Conservation (phyloP, 495 filamentous ascomycete species). For the Cercophora scortea region DNA sequence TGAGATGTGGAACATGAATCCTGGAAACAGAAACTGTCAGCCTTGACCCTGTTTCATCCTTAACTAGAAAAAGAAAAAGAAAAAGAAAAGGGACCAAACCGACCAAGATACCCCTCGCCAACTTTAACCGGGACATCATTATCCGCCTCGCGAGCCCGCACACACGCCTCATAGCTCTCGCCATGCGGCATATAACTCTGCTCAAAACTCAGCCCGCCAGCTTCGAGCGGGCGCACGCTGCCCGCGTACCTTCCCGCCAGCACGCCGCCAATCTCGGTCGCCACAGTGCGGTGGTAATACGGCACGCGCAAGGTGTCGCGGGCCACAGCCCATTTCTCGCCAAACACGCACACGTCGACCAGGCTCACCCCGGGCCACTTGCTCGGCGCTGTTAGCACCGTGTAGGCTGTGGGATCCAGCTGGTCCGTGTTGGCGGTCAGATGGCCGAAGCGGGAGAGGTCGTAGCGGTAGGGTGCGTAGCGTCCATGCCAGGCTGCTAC, state of each 20-base stretch:
- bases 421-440: conserved; percentile 65
- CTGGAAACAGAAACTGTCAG: conserved; percentile 1
- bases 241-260: conserved; percentile 54
- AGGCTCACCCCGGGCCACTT: conserved; percentile 51
- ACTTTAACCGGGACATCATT: conserved; percentile 2
- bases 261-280: conserved; percentile 56
- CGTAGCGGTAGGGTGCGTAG: conserved; percentile 74
- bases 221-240: conserved; percentile 46
- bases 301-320: conserved; percentile 63
- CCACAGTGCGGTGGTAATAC: conserved; percentile 63
- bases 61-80: not conserved
- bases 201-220: conserved; percentile 50
- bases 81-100: not conserved
- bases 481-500: conserved; percentile 67
- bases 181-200: conserved; percentile 19
- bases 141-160: conserved; percentile 1
- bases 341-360: conserved; percentile 69
- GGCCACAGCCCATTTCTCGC: conserved; percentile 60
- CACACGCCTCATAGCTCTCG: conserved; percentile 15
- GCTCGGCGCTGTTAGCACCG: conserved; percentile 60
- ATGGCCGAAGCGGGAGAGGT: conserved; percentile 64
- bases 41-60: not conserved
- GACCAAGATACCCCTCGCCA: conserved; percentile 8
- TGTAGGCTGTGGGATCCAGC: conserved; percentile 65
- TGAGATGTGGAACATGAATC: conserved; percentile 21